phyloP scores from a whole-genome alignment of 169 alveolate genomes.

The Prorocentrum cordatum region DNA sequence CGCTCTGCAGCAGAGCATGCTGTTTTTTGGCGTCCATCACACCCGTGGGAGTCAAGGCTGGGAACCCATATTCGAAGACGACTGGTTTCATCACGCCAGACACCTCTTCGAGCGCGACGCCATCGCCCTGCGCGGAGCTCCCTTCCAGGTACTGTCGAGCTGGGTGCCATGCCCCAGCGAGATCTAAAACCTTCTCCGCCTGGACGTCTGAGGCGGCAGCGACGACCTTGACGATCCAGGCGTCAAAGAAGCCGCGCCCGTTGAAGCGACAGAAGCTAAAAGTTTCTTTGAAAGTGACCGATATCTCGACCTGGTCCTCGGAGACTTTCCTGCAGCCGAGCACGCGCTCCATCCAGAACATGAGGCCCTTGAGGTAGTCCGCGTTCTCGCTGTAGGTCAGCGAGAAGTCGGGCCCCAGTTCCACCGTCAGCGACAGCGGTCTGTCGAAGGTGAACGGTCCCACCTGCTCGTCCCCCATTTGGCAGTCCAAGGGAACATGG shows the following conservation, averaged over 20 bases:
- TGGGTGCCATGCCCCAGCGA: not conserved
- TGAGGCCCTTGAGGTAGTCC: slow-evolving; percentile 1
- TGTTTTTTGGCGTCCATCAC: slow-evolving; percentile 40
- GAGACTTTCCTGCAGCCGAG: slow-evolving; percentile 28
- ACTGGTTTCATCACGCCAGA: slow-evolving; percentile 20
- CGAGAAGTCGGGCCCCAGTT: not conserved
- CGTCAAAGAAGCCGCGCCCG: slow-evolving; percentile 30
- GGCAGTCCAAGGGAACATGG: not conserved
- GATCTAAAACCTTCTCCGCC: not conserved
- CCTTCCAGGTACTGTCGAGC: no score
- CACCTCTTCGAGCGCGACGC: no score
- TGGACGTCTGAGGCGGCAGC: slow-evolving; percentile 44
- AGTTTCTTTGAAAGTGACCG: not conserved
- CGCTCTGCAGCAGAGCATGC: slow-evolving; percentile 16
- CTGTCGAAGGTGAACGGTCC: slow-evolving; percentile 30
- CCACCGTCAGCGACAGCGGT: slow-evolving; percentile 35
- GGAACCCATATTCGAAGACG: slow-evolving; percentile 39
- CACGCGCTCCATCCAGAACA: slow-evolving; percentile 55
- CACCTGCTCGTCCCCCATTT: not conserved
- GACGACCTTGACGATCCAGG: slow-evolving; percentile 9
- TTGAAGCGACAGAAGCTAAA: slow-evolving; percentile 61
- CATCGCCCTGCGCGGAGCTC: no score
- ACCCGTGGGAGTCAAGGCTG: slow-evolving; percentile 39
- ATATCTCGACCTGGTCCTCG: not conserved
- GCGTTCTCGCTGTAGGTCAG: not conserved